Conservation (phyloP, 805 yeast genomes). For the Cyberlindnera lachancei region DNA sequence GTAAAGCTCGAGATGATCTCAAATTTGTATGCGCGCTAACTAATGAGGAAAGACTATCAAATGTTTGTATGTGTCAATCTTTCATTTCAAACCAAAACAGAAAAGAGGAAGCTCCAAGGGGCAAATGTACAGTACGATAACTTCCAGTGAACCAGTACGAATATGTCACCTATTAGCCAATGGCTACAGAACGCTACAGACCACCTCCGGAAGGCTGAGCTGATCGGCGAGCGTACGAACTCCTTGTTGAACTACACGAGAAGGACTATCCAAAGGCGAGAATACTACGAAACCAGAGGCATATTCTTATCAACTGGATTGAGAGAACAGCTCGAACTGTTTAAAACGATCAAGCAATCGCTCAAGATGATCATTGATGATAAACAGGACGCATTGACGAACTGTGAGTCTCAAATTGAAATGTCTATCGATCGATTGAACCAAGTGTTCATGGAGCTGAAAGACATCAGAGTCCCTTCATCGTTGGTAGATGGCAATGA, state of each 20-base stretch:
- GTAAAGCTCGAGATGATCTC: too few relatives aligned
- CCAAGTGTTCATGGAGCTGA: conserved; percentile 27
- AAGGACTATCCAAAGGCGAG: conserved; percentile 31
- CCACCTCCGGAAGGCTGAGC: conserved; percentile 41
- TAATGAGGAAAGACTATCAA: too few relatives aligned
- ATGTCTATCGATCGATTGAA: conserved; percentile 28
- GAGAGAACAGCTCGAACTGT: conserved; percentile 38
- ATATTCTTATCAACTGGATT: conserved; percentile 39
- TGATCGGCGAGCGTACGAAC: conserved; percentile 45
- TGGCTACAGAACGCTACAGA: conserved; percentile 42
- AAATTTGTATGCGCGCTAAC: too few relatives aligned
- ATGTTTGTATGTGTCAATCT: too few relatives aligned
- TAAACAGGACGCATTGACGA: not conserved
- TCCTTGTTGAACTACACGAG: conserved; percentile 29
- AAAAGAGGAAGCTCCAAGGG: too few relatives aligned
- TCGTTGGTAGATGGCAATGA: not conserved
- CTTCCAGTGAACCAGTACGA: not conserved
- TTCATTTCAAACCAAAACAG: too few relatives aligned
- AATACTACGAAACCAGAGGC: conserved; percentile 34
- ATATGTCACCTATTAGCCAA: conserved; percentile 1
- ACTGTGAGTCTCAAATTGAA: conserved; percentile 22
- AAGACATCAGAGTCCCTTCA: conserved; percentile 5
- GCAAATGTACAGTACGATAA: too few relatives aligned
- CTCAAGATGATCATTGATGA: not conserved
- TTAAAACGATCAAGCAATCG: not conserved